Base-by-base conservation (phyloP, 139 green algal genomes). In the Asterochloris sp. region DNA sequence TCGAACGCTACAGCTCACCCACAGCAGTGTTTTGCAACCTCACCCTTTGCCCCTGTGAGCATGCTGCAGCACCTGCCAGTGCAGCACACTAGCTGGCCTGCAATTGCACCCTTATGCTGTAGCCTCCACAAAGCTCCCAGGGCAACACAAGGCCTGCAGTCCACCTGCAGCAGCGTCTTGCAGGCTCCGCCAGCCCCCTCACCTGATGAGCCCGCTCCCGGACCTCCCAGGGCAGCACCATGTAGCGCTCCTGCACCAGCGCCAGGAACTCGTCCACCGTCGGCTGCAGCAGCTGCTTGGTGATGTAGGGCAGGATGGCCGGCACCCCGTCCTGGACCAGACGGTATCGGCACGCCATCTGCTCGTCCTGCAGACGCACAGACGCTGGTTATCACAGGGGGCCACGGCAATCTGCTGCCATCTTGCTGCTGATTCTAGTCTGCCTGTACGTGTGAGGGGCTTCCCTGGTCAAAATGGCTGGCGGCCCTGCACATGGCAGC, bases 271-370 rank as follows among this genome's bases (percentile, higher is more conserved):
- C 91, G 8, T 84, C 75, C 12, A 87, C 61, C 0, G 83, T 87
- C 12, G 90, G 87, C 28, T 83, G 64, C 15, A 96, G 69, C 68
- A 86, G 74, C 87, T 96, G 94, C 74, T 87, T 89, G 66, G 90
- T 95, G 23, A 98, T 76, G 87, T 94, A 84, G n/a, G 94, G 92
- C 83, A 98, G 85, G 69, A 97, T 69, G 62, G 91, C 86, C 17
- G 90, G 91, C 80, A 98, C 82, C 10, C 95, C 95, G 85, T 98
- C 96, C 90, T 98, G 95, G 14, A 86, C 81, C 19, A 97, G 81
- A 28, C 95, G 91, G 91, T 97, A 98, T n/a, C 82, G 24, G 91
- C 93, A 97, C n/a, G 67, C 54, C 21, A 87, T 80, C 23, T 78
- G 76, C 26, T 83, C 83, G 63, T 92, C 89, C 83, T 88, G 84